phyloP scores from a whole-genome alignment of 371 early-diverging fungal genomes.

The Apophysomyces ossiformis region DNA sequence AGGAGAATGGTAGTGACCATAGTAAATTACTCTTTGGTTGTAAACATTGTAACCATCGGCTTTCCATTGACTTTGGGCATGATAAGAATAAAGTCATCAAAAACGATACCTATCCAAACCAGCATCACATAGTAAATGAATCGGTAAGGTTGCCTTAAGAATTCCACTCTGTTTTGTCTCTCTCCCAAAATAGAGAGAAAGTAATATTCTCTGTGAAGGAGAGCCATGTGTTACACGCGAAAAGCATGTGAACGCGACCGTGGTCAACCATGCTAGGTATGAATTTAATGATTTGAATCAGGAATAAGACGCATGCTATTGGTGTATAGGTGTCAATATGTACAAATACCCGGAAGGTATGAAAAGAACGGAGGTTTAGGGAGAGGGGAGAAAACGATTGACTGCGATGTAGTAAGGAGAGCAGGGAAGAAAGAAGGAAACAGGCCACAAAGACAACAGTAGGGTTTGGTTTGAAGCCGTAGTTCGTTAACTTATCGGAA shows the following conservation, averaged over 20 bases:
- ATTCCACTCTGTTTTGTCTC: no score
- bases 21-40: no score
- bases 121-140: no score
- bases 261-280: background rate
- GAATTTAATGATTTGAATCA: no score
- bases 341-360: background rate
- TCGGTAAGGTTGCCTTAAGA: no score
- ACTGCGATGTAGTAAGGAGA: slow-evolving; percentile 3
- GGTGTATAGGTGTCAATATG: slow-evolving; percentile 4
- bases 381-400: background rate
- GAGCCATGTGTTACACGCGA: background rate
- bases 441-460: background rate
- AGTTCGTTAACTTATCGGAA: slow-evolving; percentile 11
- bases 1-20: no score
- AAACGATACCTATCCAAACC: no score
- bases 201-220: background rate
- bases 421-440: background rate
- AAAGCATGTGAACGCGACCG: background rate
- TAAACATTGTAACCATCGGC: no score
- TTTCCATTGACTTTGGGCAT: no score
- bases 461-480: background rate
- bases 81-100: no score
- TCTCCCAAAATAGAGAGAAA: background rate
- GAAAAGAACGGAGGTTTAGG: background rate
- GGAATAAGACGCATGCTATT: no score